Evolutionary conservation across 495 filamentous ascomycete species (phyloP).

Genomic region (Penicillium odoratum): DNA sequence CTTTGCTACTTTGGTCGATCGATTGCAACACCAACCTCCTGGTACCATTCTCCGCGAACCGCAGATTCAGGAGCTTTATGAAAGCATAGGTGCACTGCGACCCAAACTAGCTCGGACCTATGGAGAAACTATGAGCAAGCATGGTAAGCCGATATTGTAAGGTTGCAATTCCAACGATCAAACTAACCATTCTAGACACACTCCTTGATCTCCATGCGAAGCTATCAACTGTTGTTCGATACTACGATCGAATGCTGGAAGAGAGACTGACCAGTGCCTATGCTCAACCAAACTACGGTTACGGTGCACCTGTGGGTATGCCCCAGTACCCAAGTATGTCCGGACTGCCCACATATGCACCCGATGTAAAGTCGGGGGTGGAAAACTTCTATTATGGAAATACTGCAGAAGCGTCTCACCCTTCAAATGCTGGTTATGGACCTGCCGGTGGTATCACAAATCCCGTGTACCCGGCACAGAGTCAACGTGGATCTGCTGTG

Average conservation of each 20-base stretch:
- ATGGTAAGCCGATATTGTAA: constrained; percentile 59
- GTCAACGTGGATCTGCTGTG: constrained; percentile 26
- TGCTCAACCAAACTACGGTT: constrained; percentile 66
- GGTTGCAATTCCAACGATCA: neutral
- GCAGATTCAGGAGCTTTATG: constrained; percentile 97
- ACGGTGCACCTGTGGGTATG: constrained; percentile 46
- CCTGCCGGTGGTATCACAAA: constrained; percentile 24
- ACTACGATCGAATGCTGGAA: constrained; percentile 97
- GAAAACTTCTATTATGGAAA: constrained; percentile 83
- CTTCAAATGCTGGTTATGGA: constrained; percentile 40
- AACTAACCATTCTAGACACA: constrained; percentile 60
- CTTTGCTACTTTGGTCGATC: constrained; percentile 91
- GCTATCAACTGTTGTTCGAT: constrained; percentile 94
- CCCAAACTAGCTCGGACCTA: constrained; percentile 96
- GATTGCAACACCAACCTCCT: constrained; percentile 90
- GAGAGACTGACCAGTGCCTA: constrained; percentile 92
- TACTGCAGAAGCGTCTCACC: constrained; percentile 45
- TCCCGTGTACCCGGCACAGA: constrained; percentile 26
- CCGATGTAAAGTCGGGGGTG: constrained; percentile 52
- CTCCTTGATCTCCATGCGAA: constrained; percentile 93
- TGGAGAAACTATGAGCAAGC: constrained; percentile 99
- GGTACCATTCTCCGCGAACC: constrained; percentile 94
- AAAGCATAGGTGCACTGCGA: constrained; percentile 87
- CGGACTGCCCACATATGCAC: constrained; percentile 53
- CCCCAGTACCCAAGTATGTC: constrained; percentile 62